phyloP scores from a whole-genome alignment of 2,329 filamentous ascomycete species.

The Cordyceps militaris region DNA sequence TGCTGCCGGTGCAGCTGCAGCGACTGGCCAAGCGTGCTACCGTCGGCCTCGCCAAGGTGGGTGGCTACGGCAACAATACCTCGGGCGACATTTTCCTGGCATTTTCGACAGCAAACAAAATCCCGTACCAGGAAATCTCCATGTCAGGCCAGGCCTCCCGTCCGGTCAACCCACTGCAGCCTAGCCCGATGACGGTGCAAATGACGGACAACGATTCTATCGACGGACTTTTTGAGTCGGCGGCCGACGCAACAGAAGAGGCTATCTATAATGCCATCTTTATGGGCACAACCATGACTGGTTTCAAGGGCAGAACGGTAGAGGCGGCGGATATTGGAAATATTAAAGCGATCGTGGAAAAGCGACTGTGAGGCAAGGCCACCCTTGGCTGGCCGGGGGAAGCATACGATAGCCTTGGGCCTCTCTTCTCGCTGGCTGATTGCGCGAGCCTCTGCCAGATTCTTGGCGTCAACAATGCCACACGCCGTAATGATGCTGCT shows the following conservation, averaged over 20 bases:
- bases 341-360: conserved; percentile 39
- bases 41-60: conserved; percentile 53
- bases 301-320: conserved; percentile 41
- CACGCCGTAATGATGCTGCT: too few species aligned
- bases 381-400: neutral
- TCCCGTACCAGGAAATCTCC: conserved; percentile 29
- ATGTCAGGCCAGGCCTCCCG: conserved; percentile 30
- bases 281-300: conserved; percentile 53
- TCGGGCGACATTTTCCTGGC: conserved; percentile 63
- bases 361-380: conserved; percentile 18
- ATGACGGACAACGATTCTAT: conserved; percentile 51
- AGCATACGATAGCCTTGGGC: too few species aligned
- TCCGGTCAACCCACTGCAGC: conserved; percentile 35
- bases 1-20: conserved; percentile 27
- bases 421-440: too few species aligned
- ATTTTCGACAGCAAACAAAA: conserved; percentile 53
- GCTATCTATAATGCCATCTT: conserved; percentile 58
- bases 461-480: too few species aligned
- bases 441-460: too few species aligned
- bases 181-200: conserved; percentile 23
- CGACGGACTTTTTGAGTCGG: conserved; percentile 54
- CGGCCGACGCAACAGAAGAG: conserved; percentile 57
- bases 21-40: conserved; percentile 54
- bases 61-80: conserved; percentile 53
- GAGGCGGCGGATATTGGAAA: conserved; percentile 42